phyloP scores from a whole-genome alignment of 805 yeast species.

The Isabelozyma pseudorhagii region DNA sequence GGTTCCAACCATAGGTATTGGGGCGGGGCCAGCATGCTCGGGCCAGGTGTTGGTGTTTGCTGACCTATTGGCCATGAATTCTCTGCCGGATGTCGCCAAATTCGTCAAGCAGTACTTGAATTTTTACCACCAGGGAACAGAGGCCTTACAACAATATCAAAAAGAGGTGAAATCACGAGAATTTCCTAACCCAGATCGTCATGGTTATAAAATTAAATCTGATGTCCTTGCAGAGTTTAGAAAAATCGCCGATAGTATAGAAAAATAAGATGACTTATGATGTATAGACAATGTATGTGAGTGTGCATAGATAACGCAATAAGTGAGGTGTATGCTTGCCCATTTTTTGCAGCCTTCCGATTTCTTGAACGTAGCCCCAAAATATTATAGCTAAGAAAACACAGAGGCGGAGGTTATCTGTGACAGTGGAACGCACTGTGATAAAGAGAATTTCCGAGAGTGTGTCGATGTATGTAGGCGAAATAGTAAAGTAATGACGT shows the following conservation, averaged over 20 bases:
- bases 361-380: no score
- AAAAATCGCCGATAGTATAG: conserved; percentile 4
- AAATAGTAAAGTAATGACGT: no score
- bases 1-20: conserved; percentile 92
- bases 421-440: no score
- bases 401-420: no score
- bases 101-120: conserved; percentile 72
- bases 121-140: conserved; percentile 45
- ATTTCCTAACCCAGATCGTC: conserved; percentile 62
- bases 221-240: conserved; percentile 45
- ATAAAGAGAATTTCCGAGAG: no score
- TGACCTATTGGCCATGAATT: conserved; percentile 75
- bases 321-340: not conserved
- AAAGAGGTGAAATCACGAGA: conserved; percentile 50
- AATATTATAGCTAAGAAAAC: no score
- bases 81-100: conserved; percentile 30
- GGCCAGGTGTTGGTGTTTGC: conserved; percentile 91
- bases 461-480: no score
- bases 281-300: no score
- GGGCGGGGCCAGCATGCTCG: conserved; percentile 80
- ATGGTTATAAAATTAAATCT: conserved; percentile 67
- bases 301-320: no score
- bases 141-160: conserved; percentile 53
- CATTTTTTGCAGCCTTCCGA: no score
- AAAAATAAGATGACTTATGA: not conserved